Conservation (phyloP, 148 eudicot genomes). For the Chenopodium suecicum region DNA sequence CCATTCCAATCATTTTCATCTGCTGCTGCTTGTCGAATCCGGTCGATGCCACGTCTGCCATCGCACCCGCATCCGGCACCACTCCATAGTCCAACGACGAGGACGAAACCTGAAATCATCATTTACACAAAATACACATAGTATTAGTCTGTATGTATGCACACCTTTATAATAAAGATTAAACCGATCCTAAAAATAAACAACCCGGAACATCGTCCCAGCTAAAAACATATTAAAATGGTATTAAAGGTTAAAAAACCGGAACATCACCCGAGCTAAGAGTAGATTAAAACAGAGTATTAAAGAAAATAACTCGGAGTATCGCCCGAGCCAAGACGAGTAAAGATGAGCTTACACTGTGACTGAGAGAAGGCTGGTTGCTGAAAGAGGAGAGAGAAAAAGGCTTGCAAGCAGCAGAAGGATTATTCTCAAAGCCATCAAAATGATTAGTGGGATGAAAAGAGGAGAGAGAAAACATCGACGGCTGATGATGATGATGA, state of each 20-base stretch:
- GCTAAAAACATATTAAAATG: too few species aligned
- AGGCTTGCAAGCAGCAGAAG: slow-evolving; percentile 26
- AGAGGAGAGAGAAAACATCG: slow-evolving; percentile 22
- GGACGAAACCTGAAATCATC: too few species aligned
- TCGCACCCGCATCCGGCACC: slow-evolving; percentile 64
- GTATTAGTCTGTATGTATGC: too few species aligned
- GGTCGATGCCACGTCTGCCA: slow-evolving; percentile 46
- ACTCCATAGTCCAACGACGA: slow-evolving; percentile 58
- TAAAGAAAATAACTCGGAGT: too few species aligned
- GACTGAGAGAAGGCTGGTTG: slow-evolving; percentile 51
- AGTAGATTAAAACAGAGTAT: too few species aligned
- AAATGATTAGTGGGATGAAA: slow-evolving; percentile 4
- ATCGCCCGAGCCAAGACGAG: too few species aligned
- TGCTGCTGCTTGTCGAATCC: slow-evolving; percentile 29
- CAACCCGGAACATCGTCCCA: too few species aligned
- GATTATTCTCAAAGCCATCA: slow-evolving; percentile 19
- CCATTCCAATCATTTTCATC: slow-evolving; percentile 37
- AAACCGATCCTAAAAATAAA: too few species aligned
- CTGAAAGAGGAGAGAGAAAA: slow-evolving; percentile 26
- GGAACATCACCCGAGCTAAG: too few species aligned
- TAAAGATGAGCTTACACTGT: slow-evolving; percentile 39
- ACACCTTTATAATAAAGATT: too few species aligned
- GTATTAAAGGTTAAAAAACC: too few species aligned
- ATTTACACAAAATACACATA: too few species aligned
- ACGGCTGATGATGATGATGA: slow-evolving; percentile 11